Evolutionary conservation across 2,329 filamentous ascomycete species (phyloP), one percentile per base, ranked within the genome.

Genomic region (Ilyonectria destructans): DNA sequence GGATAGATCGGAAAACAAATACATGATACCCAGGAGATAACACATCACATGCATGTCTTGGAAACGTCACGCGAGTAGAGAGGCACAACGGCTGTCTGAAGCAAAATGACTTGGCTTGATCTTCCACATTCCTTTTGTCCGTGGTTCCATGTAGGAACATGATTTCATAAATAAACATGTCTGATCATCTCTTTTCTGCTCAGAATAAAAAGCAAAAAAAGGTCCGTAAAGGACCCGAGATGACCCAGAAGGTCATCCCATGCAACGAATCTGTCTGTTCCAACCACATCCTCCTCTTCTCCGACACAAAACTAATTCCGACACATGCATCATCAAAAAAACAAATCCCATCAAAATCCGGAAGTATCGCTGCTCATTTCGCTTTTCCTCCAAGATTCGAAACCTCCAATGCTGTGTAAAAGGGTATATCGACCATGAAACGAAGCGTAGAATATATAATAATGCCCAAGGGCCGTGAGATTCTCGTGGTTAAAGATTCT

Each of bases 391-490:
- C 67, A 75, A 73, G 57, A 63, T 69, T 68, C 69, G 67, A 74
- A 67, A 62, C 71, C 69, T 74, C 57, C 75, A 74, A 62, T 65
- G 61, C 54, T 65, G 40, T 57, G 71, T 75, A 70, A 76, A 75
- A 66, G 74, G 75, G 75, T 78, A 78, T 78, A 78, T 77, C 74
- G 68, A 77, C 73, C 73, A 68, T 77, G 73, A 77, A 77, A 69
- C 56, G 66, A 75, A 77, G 70, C 73, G 71, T 70, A 75, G 69
- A 76, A 76, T 65, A 65, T 69, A 67, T 71, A 69, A 75, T 68
- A 72, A 74, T 74, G 74, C 70, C 75, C 74, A 57, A 26, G 67
- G 68, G 70, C 69, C 58, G 52, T 67, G 69, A 64, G 65, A 58
- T 33, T 57, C 15, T 58, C 43, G 51, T 46, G 26, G 55, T 45